These are phyloP conservation scores for Rhododendron vialii DNA, from an alignment of 148 eudicot species.

Conservation along the genomic window DNA sequence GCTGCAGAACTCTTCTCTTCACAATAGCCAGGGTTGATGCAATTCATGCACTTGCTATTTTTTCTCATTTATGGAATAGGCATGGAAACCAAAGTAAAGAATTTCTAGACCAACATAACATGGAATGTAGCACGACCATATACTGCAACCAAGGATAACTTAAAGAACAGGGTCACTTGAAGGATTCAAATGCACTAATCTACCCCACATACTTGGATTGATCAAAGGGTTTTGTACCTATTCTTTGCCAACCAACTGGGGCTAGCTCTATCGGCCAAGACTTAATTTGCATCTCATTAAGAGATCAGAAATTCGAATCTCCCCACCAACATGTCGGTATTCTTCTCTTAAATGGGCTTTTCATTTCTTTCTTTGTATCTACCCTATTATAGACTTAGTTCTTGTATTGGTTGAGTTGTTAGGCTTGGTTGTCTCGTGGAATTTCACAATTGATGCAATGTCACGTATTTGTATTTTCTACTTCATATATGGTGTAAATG, in stretches of 20 bases:
- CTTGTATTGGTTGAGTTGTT: too few relatives aligned
- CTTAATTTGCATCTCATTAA: too few relatives aligned
- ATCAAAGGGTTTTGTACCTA: background rate
- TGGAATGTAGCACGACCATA: background rate
- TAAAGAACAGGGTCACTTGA: background rate
- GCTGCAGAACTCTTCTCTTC: background rate
- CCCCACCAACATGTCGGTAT: too few relatives aligned
- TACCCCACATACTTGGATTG: background rate
- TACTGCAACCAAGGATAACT: background rate
- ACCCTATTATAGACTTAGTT: too few relatives aligned
- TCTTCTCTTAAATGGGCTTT: too few relatives aligned
- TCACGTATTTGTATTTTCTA: too few relatives aligned
- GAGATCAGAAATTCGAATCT: too few relatives aligned
- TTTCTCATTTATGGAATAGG: background rate
- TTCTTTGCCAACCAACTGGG: background rate
- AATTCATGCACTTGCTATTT: background rate
- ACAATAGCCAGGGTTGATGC: background rate
- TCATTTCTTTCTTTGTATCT: too few relatives aligned
- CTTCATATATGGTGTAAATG: too few relatives aligned
- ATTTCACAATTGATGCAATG: too few relatives aligned
- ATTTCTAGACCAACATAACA: background rate
- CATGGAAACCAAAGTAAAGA: too few relatives aligned
- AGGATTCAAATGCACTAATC: background rate
- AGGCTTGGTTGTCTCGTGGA: too few relatives aligned
- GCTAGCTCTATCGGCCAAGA: background rate